phyloP scores from a whole-genome alignment of 140 eudicot species.

The Bidens hawaiensis region DNA sequence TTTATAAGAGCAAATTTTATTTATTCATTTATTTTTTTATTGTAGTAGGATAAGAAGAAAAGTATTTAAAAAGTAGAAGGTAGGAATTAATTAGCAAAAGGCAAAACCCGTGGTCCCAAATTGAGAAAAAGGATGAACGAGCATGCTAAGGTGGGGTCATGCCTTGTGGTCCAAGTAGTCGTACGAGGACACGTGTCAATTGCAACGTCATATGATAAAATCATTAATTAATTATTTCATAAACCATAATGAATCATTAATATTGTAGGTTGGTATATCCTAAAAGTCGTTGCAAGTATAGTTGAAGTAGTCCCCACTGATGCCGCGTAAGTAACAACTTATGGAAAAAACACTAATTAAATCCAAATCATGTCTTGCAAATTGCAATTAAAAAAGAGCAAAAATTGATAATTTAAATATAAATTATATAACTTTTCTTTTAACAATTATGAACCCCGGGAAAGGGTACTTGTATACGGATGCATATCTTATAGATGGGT shows the following conservation, averaged over 20 bases:
- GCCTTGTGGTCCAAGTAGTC: constrained; percentile 1
- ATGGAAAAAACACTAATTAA: neutral
- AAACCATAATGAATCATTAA: constrained; percentile 22
- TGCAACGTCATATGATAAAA: neutral
- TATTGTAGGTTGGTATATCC: constrained; percentile 13
- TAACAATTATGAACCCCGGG: too few species aligned
- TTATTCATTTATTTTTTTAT: too few species aligned
- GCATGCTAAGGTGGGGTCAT: neutral
- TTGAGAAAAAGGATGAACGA: neutral
- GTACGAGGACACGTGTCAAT: neutral
- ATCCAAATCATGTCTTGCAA: neutral
- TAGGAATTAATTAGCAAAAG: neutral
- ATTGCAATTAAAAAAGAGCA: too few species aligned
- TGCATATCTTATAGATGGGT: too few species aligned
- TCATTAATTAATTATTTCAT: neutral
- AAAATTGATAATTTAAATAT: too few species aligned
- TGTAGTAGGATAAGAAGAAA: neutral
- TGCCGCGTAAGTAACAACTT: constrained; percentile 14
- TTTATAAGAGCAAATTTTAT: too few species aligned
- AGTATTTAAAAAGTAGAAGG: neutral
- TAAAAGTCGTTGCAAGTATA: constrained; percentile 18
- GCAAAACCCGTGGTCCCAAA: neutral
- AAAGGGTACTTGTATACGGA: too few species aligned
- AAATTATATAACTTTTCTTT: too few species aligned
- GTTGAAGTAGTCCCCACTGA: constrained; percentile 24